phyloP scores from a whole-genome alignment of 2,329 filamentous ascomycete genomes.

The Aspergillus bombycis region DNA sequence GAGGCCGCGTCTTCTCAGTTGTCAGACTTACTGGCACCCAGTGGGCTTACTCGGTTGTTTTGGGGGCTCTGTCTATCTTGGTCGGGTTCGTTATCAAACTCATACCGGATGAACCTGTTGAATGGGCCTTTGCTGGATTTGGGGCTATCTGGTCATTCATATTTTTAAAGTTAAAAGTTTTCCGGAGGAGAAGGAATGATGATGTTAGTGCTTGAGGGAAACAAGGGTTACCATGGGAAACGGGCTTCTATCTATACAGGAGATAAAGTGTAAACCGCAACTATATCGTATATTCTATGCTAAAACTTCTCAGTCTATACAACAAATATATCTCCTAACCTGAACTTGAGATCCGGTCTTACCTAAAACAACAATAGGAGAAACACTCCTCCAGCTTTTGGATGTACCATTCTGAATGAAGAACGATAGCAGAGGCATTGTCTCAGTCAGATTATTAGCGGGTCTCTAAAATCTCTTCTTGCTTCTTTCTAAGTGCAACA shows the following conservation, averaged over 20 bases:
- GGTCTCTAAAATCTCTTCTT: background rate
- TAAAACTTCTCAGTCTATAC: background rate
- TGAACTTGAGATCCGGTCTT: background rate
- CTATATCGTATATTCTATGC: background rate
- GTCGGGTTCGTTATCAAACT: background rate
- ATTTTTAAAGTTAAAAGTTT: too few species aligned
- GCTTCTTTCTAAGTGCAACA: background rate
- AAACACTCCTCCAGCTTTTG: background rate
- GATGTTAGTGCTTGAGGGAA: background rate
- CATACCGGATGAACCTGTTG: background rate
- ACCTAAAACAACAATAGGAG: background rate
- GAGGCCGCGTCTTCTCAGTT: slow-evolving; percentile 59
- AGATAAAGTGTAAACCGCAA: background rate
- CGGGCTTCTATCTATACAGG: background rate
- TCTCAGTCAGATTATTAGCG: background rate
- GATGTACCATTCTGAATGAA: background rate
- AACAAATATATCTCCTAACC: background rate
- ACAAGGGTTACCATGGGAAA: too few species aligned
- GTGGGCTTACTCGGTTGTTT: slow-evolving; percentile 46
- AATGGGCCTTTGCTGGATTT: background rate
- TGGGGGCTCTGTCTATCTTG: background rate
- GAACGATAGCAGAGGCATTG: background rate
- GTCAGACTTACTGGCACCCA: slow-evolving; percentile 53
- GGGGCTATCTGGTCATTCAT: background rate
- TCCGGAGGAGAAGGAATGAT: background rate